Conservation (phyloP, 2,329 filamentous ascomycete genomes). For the Fusarium nelsonii region DNA sequence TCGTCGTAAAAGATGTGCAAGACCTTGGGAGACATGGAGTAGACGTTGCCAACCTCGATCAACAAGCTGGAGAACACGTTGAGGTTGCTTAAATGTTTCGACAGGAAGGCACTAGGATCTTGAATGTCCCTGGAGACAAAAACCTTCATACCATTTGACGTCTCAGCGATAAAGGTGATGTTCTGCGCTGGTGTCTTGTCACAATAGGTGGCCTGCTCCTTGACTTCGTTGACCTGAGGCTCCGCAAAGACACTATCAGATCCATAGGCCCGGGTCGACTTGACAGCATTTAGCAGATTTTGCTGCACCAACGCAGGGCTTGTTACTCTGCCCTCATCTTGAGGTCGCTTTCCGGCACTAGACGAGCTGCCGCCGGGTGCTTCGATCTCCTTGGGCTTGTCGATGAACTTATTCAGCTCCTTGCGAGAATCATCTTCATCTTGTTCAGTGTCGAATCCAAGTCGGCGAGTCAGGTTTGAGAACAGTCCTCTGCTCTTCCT, state of each 20-base stretch:
- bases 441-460: conserved; percentile 72
- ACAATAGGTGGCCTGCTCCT: conserved; percentile 88
- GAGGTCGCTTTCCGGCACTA: conserved; percentile 33
- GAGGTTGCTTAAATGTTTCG: conserved; percentile 70
- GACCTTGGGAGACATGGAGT: conserved; percentile 74
- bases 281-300: conserved; percentile 82
- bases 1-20: conserved; percentile 92
- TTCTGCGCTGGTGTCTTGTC: conserved; percentile 81
- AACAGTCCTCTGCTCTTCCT: conserved; percentile 71
- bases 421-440: conserved; percentile 58
- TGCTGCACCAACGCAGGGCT: conserved; percentile 72
- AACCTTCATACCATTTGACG: conserved; percentile 78
- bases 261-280: conserved; percentile 81
- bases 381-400: conserved; percentile 47
- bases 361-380: conserved; percentile 31
- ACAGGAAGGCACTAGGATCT: conserved; percentile 67
- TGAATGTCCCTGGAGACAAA: conserved; percentile 72
- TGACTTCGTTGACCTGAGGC: conserved; percentile 78
- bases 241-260: conserved; percentile 79
- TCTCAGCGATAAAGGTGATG: conserved; percentile 76
- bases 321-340: conserved; percentile 67
- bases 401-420: conserved; percentile 60
- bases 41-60: conserved; percentile 76
- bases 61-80: conserved; percentile 78
- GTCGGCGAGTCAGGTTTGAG: conserved; percentile 73